Conservation (phyloP, 768 basidiomycete genomes). For the Tulasnella sp. region DNA sequence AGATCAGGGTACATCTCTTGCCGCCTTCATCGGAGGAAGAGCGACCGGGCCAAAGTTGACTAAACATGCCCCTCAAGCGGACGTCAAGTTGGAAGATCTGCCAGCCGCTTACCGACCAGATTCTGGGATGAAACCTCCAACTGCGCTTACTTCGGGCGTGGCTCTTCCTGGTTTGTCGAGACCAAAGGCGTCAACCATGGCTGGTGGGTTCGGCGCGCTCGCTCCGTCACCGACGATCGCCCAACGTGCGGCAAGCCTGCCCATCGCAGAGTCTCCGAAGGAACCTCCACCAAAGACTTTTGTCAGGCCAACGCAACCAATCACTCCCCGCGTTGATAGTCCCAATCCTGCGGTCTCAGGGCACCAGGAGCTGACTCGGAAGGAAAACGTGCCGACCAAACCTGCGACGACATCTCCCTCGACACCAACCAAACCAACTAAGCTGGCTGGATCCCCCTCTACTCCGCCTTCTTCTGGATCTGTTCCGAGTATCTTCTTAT, state of each 20-base stretch:
- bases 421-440: background rate
- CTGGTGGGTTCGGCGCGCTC: background rate
- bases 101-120: background rate
- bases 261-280: background rate
- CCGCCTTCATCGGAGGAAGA: slow-evolving; percentile 72
- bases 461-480: background rate
- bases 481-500: background rate
- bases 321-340: background rate
- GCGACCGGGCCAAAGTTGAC: slow-evolving; percentile 68
- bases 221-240: background rate
- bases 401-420: background rate
- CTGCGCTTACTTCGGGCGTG: background rate
- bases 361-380: background rate
- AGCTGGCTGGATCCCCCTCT: background rate
- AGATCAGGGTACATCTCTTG: slow-evolving; percentile 52
- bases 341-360: background rate
- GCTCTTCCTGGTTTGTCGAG: slow-evolving; percentile 6
- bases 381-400: background rate
- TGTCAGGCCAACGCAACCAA: background rate
- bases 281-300: background rate
- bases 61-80: slow-evolving; percentile 61
- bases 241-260: background rate
- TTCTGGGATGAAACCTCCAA: background rate
- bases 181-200: background rate
- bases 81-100: slow-evolving; percentile 36